phyloP scores from a whole-genome alignment of 768 basidiomycete genomes.

The Suillus variegatus region DNA sequence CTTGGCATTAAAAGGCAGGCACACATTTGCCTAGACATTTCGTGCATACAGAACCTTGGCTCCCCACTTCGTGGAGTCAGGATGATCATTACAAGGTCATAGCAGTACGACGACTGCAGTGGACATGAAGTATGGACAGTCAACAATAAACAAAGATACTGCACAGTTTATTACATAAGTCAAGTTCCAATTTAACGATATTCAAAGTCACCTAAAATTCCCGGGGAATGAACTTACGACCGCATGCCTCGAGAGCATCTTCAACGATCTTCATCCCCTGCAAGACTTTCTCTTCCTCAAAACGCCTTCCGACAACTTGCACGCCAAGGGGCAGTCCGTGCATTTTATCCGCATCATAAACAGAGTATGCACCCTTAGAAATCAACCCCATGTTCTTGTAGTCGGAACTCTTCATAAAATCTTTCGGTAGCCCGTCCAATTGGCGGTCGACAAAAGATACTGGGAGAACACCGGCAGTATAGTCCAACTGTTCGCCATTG shows the following conservation, averaged over 20 bases:
- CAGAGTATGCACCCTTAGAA: constrained; percentile 47
- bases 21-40: too few species aligned
- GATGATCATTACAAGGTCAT: not conserved
- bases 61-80: too few species aligned
- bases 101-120: too few species aligned
- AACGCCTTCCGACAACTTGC: constrained; percentile 59
- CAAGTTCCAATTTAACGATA: not conserved
- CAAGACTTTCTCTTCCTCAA: constrained; percentile 75
- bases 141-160: not conserved
- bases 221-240: constrained; percentile 22
- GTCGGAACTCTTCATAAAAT: constrained; percentile 27
- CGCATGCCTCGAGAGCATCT: constrained; percentile 24
- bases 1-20: too few species aligned
- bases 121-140: not conserved
- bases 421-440: constrained; percentile 39
- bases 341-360: constrained; percentile 64
- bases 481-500: constrained; percentile 45
- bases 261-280: constrained; percentile 68
- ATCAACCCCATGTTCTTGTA: constrained; percentile 41
- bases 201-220: constrained; percentile 15
- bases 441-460: constrained; percentile 51
- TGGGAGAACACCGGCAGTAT: constrained; percentile 60
- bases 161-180: not conserved
- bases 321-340: constrained; percentile 69
- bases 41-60: too few species aligned